Evolutionary conservation across 2,329 filamentous ascomycete genomes (phyloP), one percentile per base, ranked within the genome.

Genomic region (Fonsecaea multimorphosa): DNA sequence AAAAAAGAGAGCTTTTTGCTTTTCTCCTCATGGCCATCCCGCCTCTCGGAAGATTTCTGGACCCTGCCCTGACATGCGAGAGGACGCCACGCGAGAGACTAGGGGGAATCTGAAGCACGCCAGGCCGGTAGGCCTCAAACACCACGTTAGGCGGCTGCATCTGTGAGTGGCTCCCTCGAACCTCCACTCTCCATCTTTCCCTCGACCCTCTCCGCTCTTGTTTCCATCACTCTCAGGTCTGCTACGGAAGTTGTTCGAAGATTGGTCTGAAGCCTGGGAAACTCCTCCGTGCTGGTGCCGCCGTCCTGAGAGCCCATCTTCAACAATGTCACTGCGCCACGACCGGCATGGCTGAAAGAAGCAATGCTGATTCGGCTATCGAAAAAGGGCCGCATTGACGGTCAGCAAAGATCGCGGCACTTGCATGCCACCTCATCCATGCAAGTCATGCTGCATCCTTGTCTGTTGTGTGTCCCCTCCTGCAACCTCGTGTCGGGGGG

Each of bases 31-130:
- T 8, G 19, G 24, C 24, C 54, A 40, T 27, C 51, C 34, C 40
- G 24, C 60, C 61, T 66, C 22, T 69, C 64, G 67, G 67, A 64
- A 61, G 64, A 63, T 69, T 69, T 69, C 44, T 44, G 55, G 44
- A 51, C 31, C 29, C 29, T 56, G 60, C 54, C 54, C 36, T 36
- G 29, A 61, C 52, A 59, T 52, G 61, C 65, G 58, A 64, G 22
- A 61, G 66, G 62, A 51, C 67, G 67, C 67, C 65, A 69, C 67
- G 59, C 65, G 65, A 67, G 56, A 52, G 44, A 31, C 67, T 67
- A 69, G 63, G 51, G 38, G 38, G 22, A 67, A 69, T 53, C 65
- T 69, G 67, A 69, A 69, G 64, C 67, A 69, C 67, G 63, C 67
- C 65, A 69, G 56, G 46, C 59, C n/a, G 36, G 40, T 29, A 40